Evolutionary conservation across 148 eudicot species (phyloP), one percentile per base, ranked within the genome.

Genomic region (Chenopodium album): DNA sequence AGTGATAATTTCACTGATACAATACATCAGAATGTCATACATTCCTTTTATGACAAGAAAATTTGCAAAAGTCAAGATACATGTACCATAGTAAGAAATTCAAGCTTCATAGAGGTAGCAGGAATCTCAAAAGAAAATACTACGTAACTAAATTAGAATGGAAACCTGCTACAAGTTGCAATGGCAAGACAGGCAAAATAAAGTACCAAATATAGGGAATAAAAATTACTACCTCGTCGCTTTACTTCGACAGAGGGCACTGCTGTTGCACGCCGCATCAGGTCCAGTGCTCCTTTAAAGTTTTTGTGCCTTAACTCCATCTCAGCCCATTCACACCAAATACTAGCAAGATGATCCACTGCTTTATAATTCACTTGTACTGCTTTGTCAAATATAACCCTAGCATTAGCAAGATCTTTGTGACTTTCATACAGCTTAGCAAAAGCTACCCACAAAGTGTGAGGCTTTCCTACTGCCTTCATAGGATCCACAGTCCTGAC

Each of bases 251-350:
- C 95, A 32, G 97, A 90, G 29, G 99, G 98, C 83, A 89, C 97
- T 31, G 95, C 98, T 29, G 99, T 96, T 2, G 99, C 99, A 46
- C 99, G 97, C 46, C 94, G 90, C 99, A 96, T 92, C 77, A 94
- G 79, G 31, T 94, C 97, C 76, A 96, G 71, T 19, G 99, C 97
- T 50, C 92, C 92, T 78, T 83, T 88, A 72, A 94, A 91, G 54
- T 91, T 90, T 76, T 91, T 90, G 85, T 94, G 97, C 73, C 90
- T 89, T 22, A 96, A 85, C 69, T 94, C 99, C 97, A 94, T 94
- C 84, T 96, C 99, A 12, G 98, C 99, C 98, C 99, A 96, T 60
- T 94, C 99, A 84, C 99, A 96, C 97, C 98, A 96, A 34, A 96
- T 85, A 81, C 98, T 92, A 29, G 97, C 99, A 75, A 96, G 84